Conservation (phyloP, 129 eudicot species). For the Solidago caesia region DNA sequence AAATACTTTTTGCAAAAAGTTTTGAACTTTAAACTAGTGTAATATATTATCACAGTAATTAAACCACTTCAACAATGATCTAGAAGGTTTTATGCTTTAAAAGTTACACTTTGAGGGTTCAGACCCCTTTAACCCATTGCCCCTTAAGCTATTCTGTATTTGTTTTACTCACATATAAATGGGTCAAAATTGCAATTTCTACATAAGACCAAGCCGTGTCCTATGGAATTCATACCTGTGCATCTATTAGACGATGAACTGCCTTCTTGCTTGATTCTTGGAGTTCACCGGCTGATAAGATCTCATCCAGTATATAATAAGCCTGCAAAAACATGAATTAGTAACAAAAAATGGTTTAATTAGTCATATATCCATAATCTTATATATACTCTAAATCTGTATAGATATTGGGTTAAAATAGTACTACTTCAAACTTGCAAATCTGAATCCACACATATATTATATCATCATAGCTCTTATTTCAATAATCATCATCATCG, state of each 20-base stretch:
- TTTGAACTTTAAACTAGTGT: neutral
- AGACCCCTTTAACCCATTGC: neutral
- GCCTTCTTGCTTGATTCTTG: constrained; percentile 93
- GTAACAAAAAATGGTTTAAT: neutral
- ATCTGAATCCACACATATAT: no score
- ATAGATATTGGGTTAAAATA: no score
- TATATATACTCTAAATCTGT: no score
- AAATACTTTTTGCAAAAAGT: neutral
- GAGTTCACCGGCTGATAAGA: constrained; percentile 86
- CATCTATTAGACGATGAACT: constrained; percentile 70
- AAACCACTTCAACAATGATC: no score
- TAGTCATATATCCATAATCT: no score
- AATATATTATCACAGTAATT: no score
- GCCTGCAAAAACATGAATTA: constrained; percentile 45
- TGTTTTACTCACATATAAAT: neutral
- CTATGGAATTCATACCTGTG: constrained; percentile 46
- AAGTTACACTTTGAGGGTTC: neutral
- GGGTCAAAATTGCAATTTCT: neutral
- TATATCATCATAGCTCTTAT: no score
- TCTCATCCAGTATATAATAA: constrained; percentile 82
- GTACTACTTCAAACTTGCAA: no score
- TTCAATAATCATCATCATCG: no score
- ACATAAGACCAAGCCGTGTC: neutral
- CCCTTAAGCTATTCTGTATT: neutral
- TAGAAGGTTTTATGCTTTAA: neutral